Conservation (phyloP, 2,329 filamentous ascomycete species). For the Hypoxylon rubiginosum region DNA sequence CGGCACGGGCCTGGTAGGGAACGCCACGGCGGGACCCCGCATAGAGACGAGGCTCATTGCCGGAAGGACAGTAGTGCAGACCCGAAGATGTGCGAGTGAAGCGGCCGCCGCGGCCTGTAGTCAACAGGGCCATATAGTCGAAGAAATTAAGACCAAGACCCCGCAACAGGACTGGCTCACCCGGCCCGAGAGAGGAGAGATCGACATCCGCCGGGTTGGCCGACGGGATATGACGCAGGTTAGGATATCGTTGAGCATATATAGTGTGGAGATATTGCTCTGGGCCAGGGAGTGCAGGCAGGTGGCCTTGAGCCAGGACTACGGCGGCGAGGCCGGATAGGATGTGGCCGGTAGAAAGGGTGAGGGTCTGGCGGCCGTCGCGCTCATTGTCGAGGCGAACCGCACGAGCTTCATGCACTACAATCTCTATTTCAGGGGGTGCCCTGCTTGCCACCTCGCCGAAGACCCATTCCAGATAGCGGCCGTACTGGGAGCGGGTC, state of each 20-base stretch:
- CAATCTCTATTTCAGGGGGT: constrained; percentile 18
- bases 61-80: constrained; percentile 29
- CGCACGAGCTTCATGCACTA: constrained; percentile 26
- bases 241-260: constrained; percentile 23
- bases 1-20: constrained; percentile 38
- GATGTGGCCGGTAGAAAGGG: constrained; percentile 22
- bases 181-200: constrained; percentile 22
- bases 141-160: constrained; percentile 41
- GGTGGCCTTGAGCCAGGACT: constrained; percentile 39
- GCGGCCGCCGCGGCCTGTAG: constrained; percentile 35
- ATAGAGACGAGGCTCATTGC: constrained; percentile 36
- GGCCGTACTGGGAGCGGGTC: constrained; percentile 31
- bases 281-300: constrained; percentile 17
- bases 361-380: constrained; percentile 32
- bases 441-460: constrained; percentile 16
- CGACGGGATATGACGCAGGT: constrained; percentile 28
- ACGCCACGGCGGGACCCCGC: constrained; percentile 39
- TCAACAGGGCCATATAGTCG: constrained; percentile 40
- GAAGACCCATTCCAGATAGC: constrained; percentile 36
- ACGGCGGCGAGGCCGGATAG: constrained; percentile 32
- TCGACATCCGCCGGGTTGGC: constrained; percentile 37
- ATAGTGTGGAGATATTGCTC: constrained; percentile 17
- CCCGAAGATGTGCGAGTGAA: constrained; percentile 15
- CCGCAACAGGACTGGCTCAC: constrained; percentile 31
- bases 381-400: constrained; percentile 22